Conservation (phyloP, 2,329 filamentous ascomycete genomes). For the Malbranchea zuffiana region DNA sequence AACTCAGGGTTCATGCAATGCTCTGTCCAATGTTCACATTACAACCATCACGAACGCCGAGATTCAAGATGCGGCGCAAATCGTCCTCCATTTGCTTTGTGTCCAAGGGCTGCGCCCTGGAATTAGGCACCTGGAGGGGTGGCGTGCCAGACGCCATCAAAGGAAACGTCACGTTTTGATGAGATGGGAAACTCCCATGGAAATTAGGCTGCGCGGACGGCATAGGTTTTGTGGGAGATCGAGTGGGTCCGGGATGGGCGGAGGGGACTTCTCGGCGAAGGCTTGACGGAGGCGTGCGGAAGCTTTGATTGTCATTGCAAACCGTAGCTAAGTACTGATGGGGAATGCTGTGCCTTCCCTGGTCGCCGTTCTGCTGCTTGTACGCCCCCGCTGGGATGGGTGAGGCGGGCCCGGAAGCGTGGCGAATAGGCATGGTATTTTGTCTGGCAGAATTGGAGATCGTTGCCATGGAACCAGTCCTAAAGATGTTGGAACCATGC, state of each 20-base stretch:
- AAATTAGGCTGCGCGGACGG: constrained; percentile 20
- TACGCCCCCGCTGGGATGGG: constrained; percentile 6
- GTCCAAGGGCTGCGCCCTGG: constrained; percentile 23
- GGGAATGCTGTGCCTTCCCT: constrained; percentile 15
- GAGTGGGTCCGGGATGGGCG: not conserved
- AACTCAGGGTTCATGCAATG: constrained; percentile 18
- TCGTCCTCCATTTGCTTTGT: constrained; percentile 40
- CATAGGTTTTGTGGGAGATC: too few species aligned
- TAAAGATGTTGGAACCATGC: constrained; percentile 16
- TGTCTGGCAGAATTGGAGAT: constrained; percentile 4
- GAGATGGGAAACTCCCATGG: constrained; percentile 9
- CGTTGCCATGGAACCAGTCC: constrained; percentile 1
- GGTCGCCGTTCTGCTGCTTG: constrained; percentile 11
- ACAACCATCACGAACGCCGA: constrained; percentile 26
- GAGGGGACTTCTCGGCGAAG: constrained; percentile 25
- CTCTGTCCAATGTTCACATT: constrained; percentile 26
- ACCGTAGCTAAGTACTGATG: constrained; percentile 19
- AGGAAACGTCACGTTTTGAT: constrained; percentile 8
- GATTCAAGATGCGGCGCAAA: constrained; percentile 38
- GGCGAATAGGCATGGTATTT: constrained; percentile 1
- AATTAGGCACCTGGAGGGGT: constrained; percentile 19
- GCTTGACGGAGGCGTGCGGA: constrained; percentile 18
- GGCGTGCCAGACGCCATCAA: constrained; percentile 16
- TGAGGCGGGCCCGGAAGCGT: constrained; percentile 3
- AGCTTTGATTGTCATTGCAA: constrained; percentile 16